phyloP scores from a whole-genome alignment of 768 basidiomycete genomes.

The Mycena galericulata region DNA sequence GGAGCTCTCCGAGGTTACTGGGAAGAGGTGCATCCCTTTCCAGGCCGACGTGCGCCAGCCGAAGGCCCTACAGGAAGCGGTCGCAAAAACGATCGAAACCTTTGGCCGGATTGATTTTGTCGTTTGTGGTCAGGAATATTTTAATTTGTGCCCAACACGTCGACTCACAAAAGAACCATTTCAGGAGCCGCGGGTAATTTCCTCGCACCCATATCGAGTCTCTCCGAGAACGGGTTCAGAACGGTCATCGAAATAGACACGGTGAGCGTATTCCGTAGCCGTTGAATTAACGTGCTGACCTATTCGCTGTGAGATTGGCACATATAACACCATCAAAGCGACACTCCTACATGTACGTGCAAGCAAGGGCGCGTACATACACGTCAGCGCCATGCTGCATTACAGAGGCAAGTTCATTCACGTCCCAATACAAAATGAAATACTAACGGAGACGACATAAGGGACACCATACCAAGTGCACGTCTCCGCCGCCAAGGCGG shows the following conservation, averaged over 20 bases:
- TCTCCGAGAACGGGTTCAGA: conserved; percentile 91
- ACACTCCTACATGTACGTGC: conserved; percentile 81
- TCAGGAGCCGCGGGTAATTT: conserved; percentile 97
- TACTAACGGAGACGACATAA: conserved; percentile 42
- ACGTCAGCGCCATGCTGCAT: conserved; percentile 91
- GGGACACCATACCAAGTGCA: conserved; percentile 91
- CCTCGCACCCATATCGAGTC: conserved; percentile 83
- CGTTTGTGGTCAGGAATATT: conserved; percentile 83
- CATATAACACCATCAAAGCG: conserved; percentile 95
- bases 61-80: conserved; percentile 78
- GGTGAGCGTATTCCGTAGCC: conserved; percentile 14
- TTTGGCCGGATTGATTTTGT: conserved; percentile 96
- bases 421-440: conserved; percentile 4
- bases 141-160: too few species aligned
- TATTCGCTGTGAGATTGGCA: conserved; percentile 73
- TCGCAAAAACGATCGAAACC: conserved; percentile 74
- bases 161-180: neutral
- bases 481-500: conserved; percentile 96
- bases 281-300: too few species aligned
- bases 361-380: conserved; percentile 85
- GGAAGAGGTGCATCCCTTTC: conserved; percentile 74
- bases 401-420: conserved; percentile 82
- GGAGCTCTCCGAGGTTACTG: conserved; percentile 78
- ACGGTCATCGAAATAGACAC: conserved; percentile 96
- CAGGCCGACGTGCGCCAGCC: conserved; percentile 89